A percentile compares a stretch with the other conserved stretches of the same genome.
These are phyloP conservation scores for Amylocarpus encephaloides DNA, from an alignment of 2,329 filamentous ascomycete genomes.

Conservation along the genomic window DNA sequence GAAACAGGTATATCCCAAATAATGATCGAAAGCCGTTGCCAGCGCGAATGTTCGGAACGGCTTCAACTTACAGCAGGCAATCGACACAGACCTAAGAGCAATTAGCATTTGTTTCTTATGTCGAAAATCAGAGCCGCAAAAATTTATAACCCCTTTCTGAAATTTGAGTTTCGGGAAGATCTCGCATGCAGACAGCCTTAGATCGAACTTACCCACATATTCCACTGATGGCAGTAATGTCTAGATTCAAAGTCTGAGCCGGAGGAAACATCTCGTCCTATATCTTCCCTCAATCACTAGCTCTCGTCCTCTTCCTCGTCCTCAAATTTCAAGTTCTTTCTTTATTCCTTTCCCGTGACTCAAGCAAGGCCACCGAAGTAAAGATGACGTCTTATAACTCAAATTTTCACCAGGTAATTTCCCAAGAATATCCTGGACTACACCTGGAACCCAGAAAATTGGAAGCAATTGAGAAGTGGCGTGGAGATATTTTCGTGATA, in stretches of 20 bases:
- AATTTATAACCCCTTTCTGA: not conserved
- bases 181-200: not conserved
- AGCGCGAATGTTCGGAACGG: too few relatives aligned
- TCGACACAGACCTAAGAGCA: slow-evolving; percentile 73
- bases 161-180: not conserved
- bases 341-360: not conserved
- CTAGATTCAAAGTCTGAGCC: slow-evolving; percentile 56
- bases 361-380: not conserved
- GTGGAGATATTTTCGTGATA: not conserved
- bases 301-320: not conserved
- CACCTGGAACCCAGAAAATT: not conserved
- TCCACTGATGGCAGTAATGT: slow-evolving; percentile 85
- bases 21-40: not conserved
- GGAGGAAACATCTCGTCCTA: slow-evolving; percentile 39
- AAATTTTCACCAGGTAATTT: too few relatives aligned
- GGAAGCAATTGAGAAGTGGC: not conserved
- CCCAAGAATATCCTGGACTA: not conserved
- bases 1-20: not conserved
- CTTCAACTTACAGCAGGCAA: slow-evolving; percentile 56
- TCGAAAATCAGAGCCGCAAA: not conserved
- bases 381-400: not conserved
- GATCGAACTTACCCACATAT: slow-evolving; percentile 65
- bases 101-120: not conserved
- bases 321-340: not conserved
- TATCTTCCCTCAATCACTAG: not conserved